These are phyloP conservation scores for Endocarpon pusillum DNA, from an alignment of 495 filamentous ascomycete genomes.

Conservation along the genomic window DNA sequence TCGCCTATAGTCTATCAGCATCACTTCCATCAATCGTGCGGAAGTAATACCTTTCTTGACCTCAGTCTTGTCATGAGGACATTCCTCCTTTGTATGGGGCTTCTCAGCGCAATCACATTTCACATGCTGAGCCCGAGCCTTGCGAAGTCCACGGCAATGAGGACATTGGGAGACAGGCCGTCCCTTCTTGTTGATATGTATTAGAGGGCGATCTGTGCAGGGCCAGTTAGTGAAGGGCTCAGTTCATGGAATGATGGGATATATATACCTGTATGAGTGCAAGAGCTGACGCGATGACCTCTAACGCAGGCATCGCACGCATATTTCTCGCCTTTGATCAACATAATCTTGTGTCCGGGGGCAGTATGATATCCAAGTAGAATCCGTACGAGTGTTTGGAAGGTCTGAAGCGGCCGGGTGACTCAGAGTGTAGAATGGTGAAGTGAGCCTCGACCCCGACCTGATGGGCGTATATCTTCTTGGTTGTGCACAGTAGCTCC, in stretches of 20 bases:
- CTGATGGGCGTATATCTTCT: no score
- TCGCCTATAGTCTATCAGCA: no score
- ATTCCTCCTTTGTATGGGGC: constrained; percentile 45
- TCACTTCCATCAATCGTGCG: no score
- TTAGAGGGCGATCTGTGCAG: constrained; percentile 89
- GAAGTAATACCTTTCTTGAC: no score
- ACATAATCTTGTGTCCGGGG: no score
- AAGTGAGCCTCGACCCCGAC: no score
- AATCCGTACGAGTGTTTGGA: no score
- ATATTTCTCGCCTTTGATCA: constrained; percentile 80
- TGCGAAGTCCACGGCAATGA: constrained; percentile 92
- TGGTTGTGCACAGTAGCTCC: no score
- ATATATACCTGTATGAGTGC: constrained; percentile 71
- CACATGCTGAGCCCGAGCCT: constrained; percentile 86
- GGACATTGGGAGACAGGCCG: constrained; percentile 95
- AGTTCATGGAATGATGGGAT: constrained; percentile 9
- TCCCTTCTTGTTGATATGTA: constrained; percentile 97
- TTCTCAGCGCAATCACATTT: constrained; percentile 97
- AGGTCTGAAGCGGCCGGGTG: no score
- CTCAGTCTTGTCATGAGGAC: constrained; percentile 45
- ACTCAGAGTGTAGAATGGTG: no score
- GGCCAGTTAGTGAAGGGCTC: constrained; percentile 3
- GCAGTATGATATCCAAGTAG: no score
- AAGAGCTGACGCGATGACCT: constrained; percentile 87
- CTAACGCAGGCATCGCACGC: constrained; percentile 88